phyloP scores from a whole-genome alignment of 257 asterid genomes.

The Solanum ahanhuiri region DNA sequence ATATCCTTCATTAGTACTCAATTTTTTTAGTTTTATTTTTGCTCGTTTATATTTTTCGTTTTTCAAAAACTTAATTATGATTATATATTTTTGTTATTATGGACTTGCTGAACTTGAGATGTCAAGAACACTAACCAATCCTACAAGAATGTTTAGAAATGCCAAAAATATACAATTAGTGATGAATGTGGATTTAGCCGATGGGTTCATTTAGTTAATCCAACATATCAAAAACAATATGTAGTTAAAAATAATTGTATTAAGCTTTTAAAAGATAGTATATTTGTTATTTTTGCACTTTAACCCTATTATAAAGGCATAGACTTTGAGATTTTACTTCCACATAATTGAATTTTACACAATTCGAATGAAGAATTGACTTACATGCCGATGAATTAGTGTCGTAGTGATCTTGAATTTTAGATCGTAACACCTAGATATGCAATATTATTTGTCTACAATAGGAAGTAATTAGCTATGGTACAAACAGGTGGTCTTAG shows the following conservation, averaged over 20 bases:
- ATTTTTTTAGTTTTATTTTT: too few relatives aligned
- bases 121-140: background rate
- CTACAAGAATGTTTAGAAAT: too few relatives aligned
- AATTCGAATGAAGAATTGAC: rapidly evolving
- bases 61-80: too few relatives aligned
- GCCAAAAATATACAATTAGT: background rate
- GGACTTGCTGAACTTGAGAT: background rate
- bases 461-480: background rate
- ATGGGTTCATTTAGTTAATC: too few relatives aligned
- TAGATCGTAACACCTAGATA: background rate
- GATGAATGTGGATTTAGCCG: too few relatives aligned
- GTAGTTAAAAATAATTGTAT: too few relatives aligned
- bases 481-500: background rate
- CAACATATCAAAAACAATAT: too few relatives aligned
- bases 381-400: too few relatives aligned
- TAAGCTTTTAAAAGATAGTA: background rate
- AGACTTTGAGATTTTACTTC: background rate
- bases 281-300: background rate
- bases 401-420: too few relatives aligned
- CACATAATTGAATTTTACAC: background rate
- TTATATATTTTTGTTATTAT: too few relatives aligned
- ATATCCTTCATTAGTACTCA: background rate
- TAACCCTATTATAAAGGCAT: too few relatives aligned
- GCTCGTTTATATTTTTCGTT: too few relatives aligned
- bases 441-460: background rate